Base-by-base conservation (phyloP, 805 yeast species). In the Clavispora phyllophila region DNA sequence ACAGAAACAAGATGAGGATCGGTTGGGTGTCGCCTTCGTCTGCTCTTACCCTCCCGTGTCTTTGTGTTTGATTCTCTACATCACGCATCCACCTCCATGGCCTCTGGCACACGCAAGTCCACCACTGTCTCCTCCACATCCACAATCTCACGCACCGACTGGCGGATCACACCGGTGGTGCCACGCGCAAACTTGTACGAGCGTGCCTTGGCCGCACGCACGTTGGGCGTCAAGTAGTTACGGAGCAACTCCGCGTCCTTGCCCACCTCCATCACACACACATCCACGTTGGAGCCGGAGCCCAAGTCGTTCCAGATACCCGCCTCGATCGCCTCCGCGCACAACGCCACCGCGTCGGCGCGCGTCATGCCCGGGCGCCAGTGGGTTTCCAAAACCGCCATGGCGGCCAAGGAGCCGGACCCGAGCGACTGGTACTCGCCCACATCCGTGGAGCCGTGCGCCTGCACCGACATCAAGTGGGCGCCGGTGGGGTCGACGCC, bases 301-400 rank as follows among this genome's bases (percentile, higher is more conserved):
- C 99, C 99, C 60, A 91, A 78, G 74, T 93, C 99, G 66, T 93
- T 93, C 96, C 96, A 93, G 58, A 93, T 91, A 78, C 99, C 99
- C 14, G 96, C 88, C 68, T 87, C 87, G 58, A 93, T 93, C 20
- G 98, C 98, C 53, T 87, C 89, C 3, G 96, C 73, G 48, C 96
- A 91, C 41, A 93, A 73, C 54, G 79, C 81, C 70, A 89, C 81
- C n/a, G 98, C 98, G 62, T 88, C 96, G 37, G 89, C 96, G 61
- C 73, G 84, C 18, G 82, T 75, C 71, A 93, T 66, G 51, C 78
- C 87, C 51, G 78, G 81, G 58, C 76, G 80, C 95, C 96, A 93
- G 50, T 82, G 75, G 32, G 91, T 78, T 68, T 93, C 99, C 55
- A 93, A 73, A 14, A 93, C 93, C 4, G 98, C 96, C 96, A 93